Base-by-base conservation (phyloP, 768 basidiomycete species). In the Tylopilus intermedius region DNA sequence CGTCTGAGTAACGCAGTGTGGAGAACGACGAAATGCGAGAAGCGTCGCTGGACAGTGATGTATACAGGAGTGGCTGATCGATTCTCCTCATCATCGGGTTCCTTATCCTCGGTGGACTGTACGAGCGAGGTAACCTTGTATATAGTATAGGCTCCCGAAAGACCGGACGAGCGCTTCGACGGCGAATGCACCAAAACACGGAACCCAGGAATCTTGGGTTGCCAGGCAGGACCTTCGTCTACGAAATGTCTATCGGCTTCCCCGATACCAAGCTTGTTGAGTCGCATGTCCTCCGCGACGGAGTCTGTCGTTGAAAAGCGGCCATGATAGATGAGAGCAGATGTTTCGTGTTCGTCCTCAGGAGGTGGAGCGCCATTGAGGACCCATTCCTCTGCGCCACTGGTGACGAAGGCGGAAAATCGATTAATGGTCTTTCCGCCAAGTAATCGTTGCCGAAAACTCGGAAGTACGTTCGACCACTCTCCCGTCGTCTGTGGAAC, bases 381-480 rank as follows among this genome's bases (percentile, higher is more conserved):
- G 8, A 91, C 78, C 72, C 83, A 92, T 47, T 84, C 84, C 66
- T 92, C 90, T 9, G 90, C 90, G 33, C 90, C 90, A 53, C 85
- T 89, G 7, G 86, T 89, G 13, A 92, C 89, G 65, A 91, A 92
- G 51, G 78, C 84, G 1, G 88, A 90, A 70, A 92, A 92, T n/a
- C 89, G 78, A 66, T 91, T 90, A 49, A 91, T 68, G 42, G 81
- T 82, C 68, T 84, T 90, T 9, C 89, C 88, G 29, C 87, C 83
- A 1, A 92, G 78, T 0, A 91, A 74, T 57, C 81, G 84, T 50
- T 80, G 80, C 8, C 83, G 74, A 60, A 89, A 86, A 65, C 80
- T 87, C 2, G 87, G 86, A 57, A 86, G 80, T 14, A 71, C 62
- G 35, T 58, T 62, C 74, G 57, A 62, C 68, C 86, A 86, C 66